A percentile compares a stretch with the other conserved stretches of the same genome.
Conservation (phyloP, 148 eudicot species). For the Cornus controversa region DNA sequence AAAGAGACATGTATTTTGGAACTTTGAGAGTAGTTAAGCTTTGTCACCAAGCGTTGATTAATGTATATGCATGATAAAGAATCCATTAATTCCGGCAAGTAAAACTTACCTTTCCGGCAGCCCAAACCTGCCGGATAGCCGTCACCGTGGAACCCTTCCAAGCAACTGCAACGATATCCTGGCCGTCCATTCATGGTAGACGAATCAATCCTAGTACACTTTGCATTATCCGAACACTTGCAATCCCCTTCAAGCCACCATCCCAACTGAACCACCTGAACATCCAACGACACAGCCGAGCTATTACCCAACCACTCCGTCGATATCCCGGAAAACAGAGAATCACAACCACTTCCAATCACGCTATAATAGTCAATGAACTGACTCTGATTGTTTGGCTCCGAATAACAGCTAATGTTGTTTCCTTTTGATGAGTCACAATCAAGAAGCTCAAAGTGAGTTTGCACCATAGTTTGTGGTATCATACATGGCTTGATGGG, state of each 20-base stretch:
- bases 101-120: constrained; percentile 45
- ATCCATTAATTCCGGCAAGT: not conserved
- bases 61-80: not conserved
- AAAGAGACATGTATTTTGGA: too few species aligned
- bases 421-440: constrained; percentile 17
- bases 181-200: constrained; percentile 11
- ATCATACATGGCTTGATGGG: constrained; percentile 19
- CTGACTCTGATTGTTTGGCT: constrained; percentile 7
- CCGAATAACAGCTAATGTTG: constrained; percentile 43
- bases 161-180: constrained; percentile 42
- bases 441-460: constrained; percentile 31
- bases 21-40: too few species aligned
- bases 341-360: constrained; percentile 25
- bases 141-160: constrained; percentile 44
- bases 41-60: too few species aligned
- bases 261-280: constrained; percentile 41
- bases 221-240: constrained; percentile 29
- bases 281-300: constrained; percentile 36
- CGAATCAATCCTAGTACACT: constrained; percentile 27
- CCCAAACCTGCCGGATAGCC: constrained; percentile 39
- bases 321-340: constrained; percentile 38
- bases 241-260: constrained; percentile 55
- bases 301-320: constrained; percentile 16
- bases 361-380: constrained; percentile 31
- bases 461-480: constrained; percentile 29